Evolutionary conservation across 768 basidiomycete genomes (phyloP).

Genomic region (Naganishia onofrii): DNA sequence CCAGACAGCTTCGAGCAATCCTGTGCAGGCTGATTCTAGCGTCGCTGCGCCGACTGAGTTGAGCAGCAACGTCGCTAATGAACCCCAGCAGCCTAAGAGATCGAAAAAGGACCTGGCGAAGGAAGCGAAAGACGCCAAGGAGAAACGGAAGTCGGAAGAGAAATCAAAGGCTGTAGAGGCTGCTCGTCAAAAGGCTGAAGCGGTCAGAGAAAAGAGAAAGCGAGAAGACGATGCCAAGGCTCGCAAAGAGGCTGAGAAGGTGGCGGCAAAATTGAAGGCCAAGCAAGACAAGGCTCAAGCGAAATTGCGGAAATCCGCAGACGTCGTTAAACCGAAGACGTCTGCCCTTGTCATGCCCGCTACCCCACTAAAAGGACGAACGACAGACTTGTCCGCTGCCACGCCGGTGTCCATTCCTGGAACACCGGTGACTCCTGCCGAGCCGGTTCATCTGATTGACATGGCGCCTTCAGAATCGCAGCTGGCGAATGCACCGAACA

Average conservation of each 20-base stretch:
- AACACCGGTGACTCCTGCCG: conserved; percentile 10
- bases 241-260: conserved; percentile 35
- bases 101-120: conserved; percentile 44
- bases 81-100: conserved; percentile 32
- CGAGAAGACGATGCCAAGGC: conserved; percentile 36
- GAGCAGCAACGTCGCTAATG: not conserved
- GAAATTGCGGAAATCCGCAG: conserved; percentile 16
- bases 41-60: not conserved
- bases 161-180: conserved; percentile 37
- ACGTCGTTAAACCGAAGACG: not conserved
- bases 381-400: conserved; percentile 10
- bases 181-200: conserved; percentile 38
- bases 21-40: not conserved
- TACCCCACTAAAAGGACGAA: conserved; percentile 26
- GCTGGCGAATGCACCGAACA: not conserved
- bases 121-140: conserved; percentile 38
- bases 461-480: not conserved
- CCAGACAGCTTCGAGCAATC: not conserved
- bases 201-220: conserved; percentile 33
- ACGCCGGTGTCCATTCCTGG: conserved; percentile 15
- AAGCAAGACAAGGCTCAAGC: conserved; percentile 28
- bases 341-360: conserved; percentile 19
- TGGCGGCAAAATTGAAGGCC: conserved; percentile 24
- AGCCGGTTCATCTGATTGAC: conserved; percentile 5
- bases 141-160: conserved; percentile 36